A percentile compares a stretch with the other conserved stretches of the same genome.
Evolutionary conservation across 1,284 basidiomycete genomes (phyloP).

Genomic region (Xerocomus cyaneibrunnescens): DNA sequence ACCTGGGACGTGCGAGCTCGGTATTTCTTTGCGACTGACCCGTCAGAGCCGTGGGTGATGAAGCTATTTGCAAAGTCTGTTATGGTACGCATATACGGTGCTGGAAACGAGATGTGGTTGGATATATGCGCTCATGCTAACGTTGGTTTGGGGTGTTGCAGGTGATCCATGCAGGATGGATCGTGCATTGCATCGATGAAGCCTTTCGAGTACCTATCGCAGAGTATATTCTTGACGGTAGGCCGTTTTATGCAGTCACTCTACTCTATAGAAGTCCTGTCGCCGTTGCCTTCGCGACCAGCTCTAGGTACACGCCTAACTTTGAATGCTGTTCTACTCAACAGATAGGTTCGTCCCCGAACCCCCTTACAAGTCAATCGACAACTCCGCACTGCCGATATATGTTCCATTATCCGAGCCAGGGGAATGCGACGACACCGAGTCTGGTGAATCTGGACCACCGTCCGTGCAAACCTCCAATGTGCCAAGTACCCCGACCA

Average conservation of each 20-base stretch:
- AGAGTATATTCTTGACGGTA: constrained; percentile 49
- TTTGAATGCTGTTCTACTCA: not conserved
- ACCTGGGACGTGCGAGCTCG: constrained; percentile 13
- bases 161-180: constrained; percentile 49
- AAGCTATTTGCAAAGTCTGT: constrained; percentile 31
- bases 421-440: not conserved
- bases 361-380: constrained; percentile 22
- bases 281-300: not conserved
- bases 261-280: no score
- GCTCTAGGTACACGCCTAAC: constrained; percentile 1
- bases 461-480: constrained; percentile 10
- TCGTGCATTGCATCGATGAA: constrained; percentile 42
- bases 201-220: constrained; percentile 44
- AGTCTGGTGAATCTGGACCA: not conserved
- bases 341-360: constrained; percentile 23
- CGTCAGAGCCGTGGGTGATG: constrained; percentile 27
- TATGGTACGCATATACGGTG: constrained; percentile 22
- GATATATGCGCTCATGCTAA: constrained; percentile 7
- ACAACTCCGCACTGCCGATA: not conserved
- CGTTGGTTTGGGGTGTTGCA: constrained; percentile 11
- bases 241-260: constrained; percentile 9
- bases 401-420: constrained; percentile 7
- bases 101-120: not conserved
- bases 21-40: constrained; percentile 34
- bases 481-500: constrained; percentile 26